phyloP scores from a whole-genome alignment of 345 rosid species.

The Anacardium occidentale region DNA sequence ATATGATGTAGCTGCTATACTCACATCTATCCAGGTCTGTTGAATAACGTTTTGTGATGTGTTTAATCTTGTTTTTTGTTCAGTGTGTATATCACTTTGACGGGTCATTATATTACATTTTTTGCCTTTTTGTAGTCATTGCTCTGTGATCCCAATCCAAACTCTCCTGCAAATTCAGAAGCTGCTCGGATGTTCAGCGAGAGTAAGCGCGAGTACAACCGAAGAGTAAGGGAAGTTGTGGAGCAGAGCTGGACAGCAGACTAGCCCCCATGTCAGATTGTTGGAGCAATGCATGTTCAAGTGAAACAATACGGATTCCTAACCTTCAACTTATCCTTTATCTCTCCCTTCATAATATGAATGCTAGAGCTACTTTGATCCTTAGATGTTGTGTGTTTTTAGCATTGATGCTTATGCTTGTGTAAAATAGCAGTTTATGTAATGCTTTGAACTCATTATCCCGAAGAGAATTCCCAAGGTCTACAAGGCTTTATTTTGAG shows the following conservation, averaged over 20 bases:
- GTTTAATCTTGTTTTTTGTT: neutral
- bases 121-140: constrained; percentile 41
- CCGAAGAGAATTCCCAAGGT: too few species aligned
- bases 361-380: constrained; percentile 13
- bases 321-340: constrained; percentile 11
- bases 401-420: constrained; percentile 22
- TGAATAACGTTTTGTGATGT: neutral
- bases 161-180: constrained; percentile 82
- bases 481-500: too few species aligned
- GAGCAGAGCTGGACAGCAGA: constrained; percentile 83
- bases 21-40: constrained; percentile 87
- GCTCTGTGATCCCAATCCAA: constrained; percentile 81
- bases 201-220: constrained; percentile 67
- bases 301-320: neutral
- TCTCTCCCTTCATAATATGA: constrained; percentile 3
- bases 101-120: neutral
- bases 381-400: neutral
- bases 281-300: constrained; percentile 4
- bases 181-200: constrained; percentile 79
- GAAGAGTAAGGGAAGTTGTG: constrained; percentile 62
- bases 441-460: neutral
- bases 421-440: constrained; percentile 23
- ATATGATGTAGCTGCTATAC: constrained; percentile 96
- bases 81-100: neutral
- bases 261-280: constrained; percentile 18